A percentile compares a stretch with the other conserved stretches of the same genome.
Conservation (phyloP, 306 rosid species). For the Sicyos edulis region DNA sequence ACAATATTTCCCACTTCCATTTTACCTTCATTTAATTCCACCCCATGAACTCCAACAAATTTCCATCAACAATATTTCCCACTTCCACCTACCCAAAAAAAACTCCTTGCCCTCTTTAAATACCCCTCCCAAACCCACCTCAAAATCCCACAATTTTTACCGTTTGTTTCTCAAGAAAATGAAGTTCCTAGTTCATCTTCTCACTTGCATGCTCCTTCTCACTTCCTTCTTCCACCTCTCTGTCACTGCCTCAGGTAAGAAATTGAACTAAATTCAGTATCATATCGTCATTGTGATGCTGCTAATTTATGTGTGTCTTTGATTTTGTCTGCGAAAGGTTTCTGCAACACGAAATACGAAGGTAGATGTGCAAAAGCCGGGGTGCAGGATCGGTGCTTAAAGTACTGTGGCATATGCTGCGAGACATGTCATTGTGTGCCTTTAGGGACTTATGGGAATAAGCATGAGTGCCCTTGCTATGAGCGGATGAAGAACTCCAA, state of each 20-base stretch:
- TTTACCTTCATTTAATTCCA: constrained; percentile 1
- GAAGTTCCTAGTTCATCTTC: constrained; percentile 40
- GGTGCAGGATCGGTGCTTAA: constrained; percentile 53
- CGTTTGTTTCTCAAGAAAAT: background rate
- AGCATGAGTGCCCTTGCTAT: constrained; percentile 90
- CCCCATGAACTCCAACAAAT: background rate
- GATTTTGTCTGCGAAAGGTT: background rate
- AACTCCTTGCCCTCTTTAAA: background rate
- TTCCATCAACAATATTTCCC: background rate
- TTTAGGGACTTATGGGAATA: constrained; percentile 81
- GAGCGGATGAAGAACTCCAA: constrained; percentile 65
- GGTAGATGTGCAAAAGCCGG: constrained; percentile 66
- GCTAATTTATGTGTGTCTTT: too few species aligned
- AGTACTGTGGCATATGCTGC: constrained; percentile 79
- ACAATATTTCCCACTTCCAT: constrained; percentile 17
- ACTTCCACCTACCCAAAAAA: background rate
- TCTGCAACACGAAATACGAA: constrained; percentile 47
- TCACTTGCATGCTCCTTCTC: constrained; percentile 40
- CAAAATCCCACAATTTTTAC: background rate
- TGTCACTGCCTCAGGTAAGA: constrained; percentile 53
- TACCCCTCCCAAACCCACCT: background rate
- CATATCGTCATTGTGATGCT: background rate
- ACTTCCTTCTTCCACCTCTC: constrained; percentile 44
- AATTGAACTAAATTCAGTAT: background rate
- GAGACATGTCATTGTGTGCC: constrained; percentile 74